These are phyloP conservation scores for Adansonia rubrostipa DNA, from an alignment of 441 rosid genomes.

Conservation along the genomic window DNA sequence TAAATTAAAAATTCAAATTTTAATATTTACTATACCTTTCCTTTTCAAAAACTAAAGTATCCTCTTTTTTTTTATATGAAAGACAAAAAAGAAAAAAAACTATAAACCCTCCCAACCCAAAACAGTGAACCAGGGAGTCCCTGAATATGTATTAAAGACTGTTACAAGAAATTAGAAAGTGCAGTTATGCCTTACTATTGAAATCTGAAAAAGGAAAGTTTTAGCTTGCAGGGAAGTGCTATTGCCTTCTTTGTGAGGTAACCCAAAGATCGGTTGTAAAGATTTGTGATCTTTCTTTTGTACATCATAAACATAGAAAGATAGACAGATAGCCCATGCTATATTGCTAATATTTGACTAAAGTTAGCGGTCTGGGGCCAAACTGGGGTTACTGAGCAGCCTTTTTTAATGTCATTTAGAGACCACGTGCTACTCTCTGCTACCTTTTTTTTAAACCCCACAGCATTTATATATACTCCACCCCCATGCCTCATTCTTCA, in stretches of 20 bases:
- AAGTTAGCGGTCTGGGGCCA: not conserved
- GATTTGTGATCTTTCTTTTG: not conserved
- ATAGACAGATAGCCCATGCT: not conserved
- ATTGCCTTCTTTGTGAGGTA: not conserved
- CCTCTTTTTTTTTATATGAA: no score
- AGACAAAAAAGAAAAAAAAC: no score
- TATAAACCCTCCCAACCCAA: not conserved
- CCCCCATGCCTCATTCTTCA: not conserved
- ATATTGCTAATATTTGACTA: not conserved
- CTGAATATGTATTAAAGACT: not conserved
- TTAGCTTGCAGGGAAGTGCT: conserved; percentile 17
- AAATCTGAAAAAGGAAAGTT: conserved; percentile 1
- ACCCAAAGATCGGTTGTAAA: not conserved
- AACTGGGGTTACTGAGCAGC: not conserved
- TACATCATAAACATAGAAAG: not conserved
- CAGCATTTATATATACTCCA: conserved; percentile 29
- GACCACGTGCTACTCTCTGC: conserved; percentile 21
- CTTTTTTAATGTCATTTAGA: conserved; percentile 1
- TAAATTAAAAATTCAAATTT: no score
- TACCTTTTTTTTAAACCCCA: not conserved
- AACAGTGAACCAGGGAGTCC: not conserved
- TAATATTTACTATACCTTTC: no score
- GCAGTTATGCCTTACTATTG: not conserved
- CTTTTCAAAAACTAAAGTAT: no score
- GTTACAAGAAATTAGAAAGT: not conserved